phyloP scores from a whole-genome alignment of 2,329 filamentous ascomycete genomes.

The Xylogone sp. region DNA sequence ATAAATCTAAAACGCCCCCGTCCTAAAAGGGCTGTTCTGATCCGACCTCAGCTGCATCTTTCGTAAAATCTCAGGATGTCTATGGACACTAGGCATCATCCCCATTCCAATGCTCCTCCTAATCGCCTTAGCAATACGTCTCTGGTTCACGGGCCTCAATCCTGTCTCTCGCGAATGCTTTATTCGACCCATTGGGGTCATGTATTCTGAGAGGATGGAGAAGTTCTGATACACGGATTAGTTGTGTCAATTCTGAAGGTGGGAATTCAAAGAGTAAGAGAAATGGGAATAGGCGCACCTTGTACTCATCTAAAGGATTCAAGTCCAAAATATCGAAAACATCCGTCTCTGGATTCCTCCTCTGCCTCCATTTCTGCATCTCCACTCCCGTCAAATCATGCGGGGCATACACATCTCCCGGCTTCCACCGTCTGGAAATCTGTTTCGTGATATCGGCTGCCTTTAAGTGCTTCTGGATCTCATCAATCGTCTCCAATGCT shows the following conservation, averaged over 20 bases:
- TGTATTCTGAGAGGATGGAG: conserved; percentile 83
- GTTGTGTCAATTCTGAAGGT: not conserved
- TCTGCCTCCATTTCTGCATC: conserved; percentile 74
- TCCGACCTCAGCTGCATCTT: conserved; percentile 18
- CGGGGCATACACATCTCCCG: conserved; percentile 85
- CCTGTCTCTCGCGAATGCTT: conserved; percentile 72
- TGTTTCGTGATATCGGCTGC: conserved; percentile 56
- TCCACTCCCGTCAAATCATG: conserved; percentile 78
- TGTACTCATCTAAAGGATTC: conserved; percentile 81
- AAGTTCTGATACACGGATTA: conserved; percentile 65
- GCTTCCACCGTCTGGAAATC: conserved; percentile 66
- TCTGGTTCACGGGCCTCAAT: conserved; percentile 83
- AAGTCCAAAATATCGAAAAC: conserved; percentile 76
- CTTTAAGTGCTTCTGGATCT: conserved; percentile 14
- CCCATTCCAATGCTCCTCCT: conserved; percentile 84
- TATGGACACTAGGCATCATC: conserved; percentile 85
- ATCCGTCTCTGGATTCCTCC: conserved; percentile 55
- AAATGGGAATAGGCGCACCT: conserved; percentile 63
- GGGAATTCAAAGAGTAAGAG: conserved; percentile 2
- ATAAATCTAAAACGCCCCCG: not conserved
- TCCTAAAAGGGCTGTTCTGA: conserved; percentile 30
- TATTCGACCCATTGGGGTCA: conserved; percentile 81
- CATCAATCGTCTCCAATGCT: conserved; percentile 3
- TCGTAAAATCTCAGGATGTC: conserved; percentile 75
- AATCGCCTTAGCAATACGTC: conserved; percentile 90